These are phyloP conservation scores for Vicia sativa DNA, from an alignment of 306 rosid genomes.

Conservation along the genomic window DNA sequence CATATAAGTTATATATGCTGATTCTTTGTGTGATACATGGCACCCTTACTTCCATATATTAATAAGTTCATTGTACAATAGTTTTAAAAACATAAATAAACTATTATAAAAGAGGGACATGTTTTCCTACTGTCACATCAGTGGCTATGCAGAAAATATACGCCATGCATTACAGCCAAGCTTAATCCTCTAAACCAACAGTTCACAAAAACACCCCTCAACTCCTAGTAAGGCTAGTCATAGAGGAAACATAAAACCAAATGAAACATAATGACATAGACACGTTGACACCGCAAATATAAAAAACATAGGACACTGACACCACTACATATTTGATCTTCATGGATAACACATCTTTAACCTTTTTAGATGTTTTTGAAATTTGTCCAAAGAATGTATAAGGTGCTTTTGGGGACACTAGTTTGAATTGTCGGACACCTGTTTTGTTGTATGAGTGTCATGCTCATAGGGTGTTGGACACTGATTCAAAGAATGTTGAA, in stretches of 20 bases:
- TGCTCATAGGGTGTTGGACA: too few relatives aligned
- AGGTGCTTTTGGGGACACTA: too few relatives aligned
- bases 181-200: not conserved
- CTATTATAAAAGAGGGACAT: not conserved
- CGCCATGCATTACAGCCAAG: not conserved
- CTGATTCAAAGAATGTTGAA: too few relatives aligned
- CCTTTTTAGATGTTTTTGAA: too few relatives aligned
- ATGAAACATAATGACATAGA: too few relatives aligned
- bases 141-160: not conserved
- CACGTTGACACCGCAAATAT: too few relatives aligned
- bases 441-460: too few relatives aligned
- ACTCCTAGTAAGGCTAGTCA: conserved; percentile 4
- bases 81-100: not conserved
- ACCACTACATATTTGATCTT: too few relatives aligned
- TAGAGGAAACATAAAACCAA: not conserved
- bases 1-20: conserved; percentile 14
- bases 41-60: conserved; percentile 3
- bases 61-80: not conserved
- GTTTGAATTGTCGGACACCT: too few relatives aligned
- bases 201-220: not conserved
- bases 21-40: conserved; percentile 5
- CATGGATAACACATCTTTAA: too few relatives aligned
- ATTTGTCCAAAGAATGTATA: too few relatives aligned
- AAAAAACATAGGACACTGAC: too few relatives aligned
- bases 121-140: not conserved